Percentiles rank a stretch among this genome's conserved stretches.
Evolutionary conservation across 257 asterid species (phyloP).

Genomic region (Rhazya stricta): DNA sequence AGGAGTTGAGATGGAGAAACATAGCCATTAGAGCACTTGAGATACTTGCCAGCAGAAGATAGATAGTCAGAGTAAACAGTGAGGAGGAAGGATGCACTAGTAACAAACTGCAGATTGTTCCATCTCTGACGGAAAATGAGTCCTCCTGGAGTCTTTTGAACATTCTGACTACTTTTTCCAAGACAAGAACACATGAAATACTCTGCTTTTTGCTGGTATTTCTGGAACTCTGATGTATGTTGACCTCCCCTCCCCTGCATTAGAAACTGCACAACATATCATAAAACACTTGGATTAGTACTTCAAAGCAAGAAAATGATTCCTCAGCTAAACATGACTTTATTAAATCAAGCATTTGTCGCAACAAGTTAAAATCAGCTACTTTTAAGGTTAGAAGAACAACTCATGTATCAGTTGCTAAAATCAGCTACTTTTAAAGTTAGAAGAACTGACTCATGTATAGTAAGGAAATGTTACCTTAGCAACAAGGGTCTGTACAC

Average conservation of each 20-base stretch:
- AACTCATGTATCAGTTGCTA: too few species aligned
- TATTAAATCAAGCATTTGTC: too few species aligned
- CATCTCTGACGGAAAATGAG: conserved; percentile 86
- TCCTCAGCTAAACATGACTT: too few species aligned
- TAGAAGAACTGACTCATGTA: too few species aligned
- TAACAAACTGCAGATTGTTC: conserved; percentile 98
- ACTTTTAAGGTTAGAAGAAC: too few species aligned
- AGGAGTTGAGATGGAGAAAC: conserved; percentile 70
- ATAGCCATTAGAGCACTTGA: conserved; percentile 51
- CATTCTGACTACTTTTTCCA: conserved; percentile 74
- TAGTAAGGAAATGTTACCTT: conserved; percentile 38
- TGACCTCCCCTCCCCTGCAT: conserved; percentile 79
- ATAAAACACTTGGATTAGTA: neutral
- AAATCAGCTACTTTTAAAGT: too few species aligned
- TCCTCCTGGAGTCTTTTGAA: conserved; percentile 87
- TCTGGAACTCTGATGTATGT: conserved; percentile 41
- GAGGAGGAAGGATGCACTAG: conserved; percentile 81
- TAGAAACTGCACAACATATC: conserved; percentile 49
- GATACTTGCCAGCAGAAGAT: conserved; percentile 67
- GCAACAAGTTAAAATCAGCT: too few species aligned
- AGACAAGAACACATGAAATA: conserved; percentile 86
- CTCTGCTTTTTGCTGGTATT: conserved; percentile 81
- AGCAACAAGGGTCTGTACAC: conserved; percentile 86
- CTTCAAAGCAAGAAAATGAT: too few species aligned
- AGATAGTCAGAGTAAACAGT: conserved; percentile 87